Percentiles rank a stretch among this genome's conserved stretches.
phyloP scores from a whole-genome alignment of 2,329 filamentous ascomycete species.

The Sclerotinia glacialis region DNA sequence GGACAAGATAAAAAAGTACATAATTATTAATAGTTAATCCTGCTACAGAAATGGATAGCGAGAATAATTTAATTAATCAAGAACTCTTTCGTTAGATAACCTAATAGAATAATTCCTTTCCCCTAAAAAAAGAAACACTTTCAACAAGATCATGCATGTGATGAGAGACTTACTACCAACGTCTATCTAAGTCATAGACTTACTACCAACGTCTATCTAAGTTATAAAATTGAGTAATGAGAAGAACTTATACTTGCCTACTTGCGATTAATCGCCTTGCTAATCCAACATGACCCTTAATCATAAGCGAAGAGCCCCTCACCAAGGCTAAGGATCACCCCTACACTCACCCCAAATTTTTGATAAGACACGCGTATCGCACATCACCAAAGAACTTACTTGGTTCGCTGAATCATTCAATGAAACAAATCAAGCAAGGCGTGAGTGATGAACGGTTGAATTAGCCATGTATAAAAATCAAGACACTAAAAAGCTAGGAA shows the following conservation, averaged over 20 bases:
- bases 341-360: not conserved
- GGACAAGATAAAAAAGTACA: not conserved
- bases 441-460: too few species aligned
- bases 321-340: too few species aligned
- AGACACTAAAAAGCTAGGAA: too few species aligned
- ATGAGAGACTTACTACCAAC: not conserved
- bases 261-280: too few species aligned
- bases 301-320: not conserved
- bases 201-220: not conserved
- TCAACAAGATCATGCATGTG: not conserved
- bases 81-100: not conserved
- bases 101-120: not conserved
- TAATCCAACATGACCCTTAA: not conserved
- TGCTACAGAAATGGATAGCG: too few species aligned
- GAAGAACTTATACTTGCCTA: too few species aligned
- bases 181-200: too few species aligned
- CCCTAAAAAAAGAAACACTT: not conserved
- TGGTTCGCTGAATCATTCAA: not conserved
- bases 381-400: not conserved
- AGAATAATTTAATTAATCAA: too few species aligned
- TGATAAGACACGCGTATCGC: not conserved
- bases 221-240: too few species aligned
- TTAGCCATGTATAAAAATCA: too few species aligned
- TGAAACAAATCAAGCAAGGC: too few species aligned
- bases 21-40: not conserved